Evolutionary conservation across 2,329 filamentous ascomycete genomes (phyloP), one percentile per base, ranked within the genome.

Genomic region (Amphichorda felina): DNA sequence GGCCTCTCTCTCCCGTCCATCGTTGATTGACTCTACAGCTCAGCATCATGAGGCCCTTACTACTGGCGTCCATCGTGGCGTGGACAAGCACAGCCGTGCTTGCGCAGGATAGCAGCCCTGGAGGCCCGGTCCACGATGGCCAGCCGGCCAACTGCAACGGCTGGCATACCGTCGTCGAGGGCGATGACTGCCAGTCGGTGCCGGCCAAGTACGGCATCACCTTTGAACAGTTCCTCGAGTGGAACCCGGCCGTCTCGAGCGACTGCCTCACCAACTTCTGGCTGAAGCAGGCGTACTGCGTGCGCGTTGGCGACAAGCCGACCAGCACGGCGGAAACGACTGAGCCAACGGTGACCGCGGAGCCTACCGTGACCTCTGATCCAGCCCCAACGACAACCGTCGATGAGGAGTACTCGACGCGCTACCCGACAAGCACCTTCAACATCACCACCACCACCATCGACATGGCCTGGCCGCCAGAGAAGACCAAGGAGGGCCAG

Each of bases 211-310:
- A 41, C 24, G 35, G 33, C 21, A 50, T 51, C 42, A 51, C 44
- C 4, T 28, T 14, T n/a, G 44, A 32, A 25, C 34, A 51, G 40
- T 51, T 53, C 32, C 24, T 46, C n/a, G 32, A 36, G 8, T 51
- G 45, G 48, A 50, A 54, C 27, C 49, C 50, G 6, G 45, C 38
- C 13, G 42, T 54, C 11, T 46, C 44, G 4, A 24, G 25, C 6
- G 48, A 55, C 41, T 53, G 50, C 42, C 11, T 25, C 4, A 43
- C 35, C 17, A 51, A 50, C 41, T 49, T 51, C 33, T 44, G 41
- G 44, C 24, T 35, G 6, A 41, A 34, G 4, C 32, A 52, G 8
- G 38, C 45, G 3, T 55, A 54, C 39, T 54, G 51, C 30, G 48
- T 54, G 8, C 36, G 50, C 11, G 29, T 42, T 8, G 38, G 41